phyloP scores from a whole-genome alignment of 148 eudicot genomes.

The Pharnaceum exiguum region DNA sequence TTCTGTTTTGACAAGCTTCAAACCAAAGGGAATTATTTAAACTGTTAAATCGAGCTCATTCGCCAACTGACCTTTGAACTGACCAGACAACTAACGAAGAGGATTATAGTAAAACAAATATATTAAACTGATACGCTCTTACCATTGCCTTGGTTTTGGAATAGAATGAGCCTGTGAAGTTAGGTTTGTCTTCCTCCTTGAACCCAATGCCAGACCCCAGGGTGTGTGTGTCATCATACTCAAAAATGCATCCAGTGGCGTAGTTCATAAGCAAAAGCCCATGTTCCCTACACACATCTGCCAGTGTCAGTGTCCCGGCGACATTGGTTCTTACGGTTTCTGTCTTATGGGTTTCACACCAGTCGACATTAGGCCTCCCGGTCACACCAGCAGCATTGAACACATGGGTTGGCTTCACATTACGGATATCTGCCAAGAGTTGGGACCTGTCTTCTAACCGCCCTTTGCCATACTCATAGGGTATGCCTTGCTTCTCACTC shows the following conservation, averaged over 20 bases:
- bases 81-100: background rate
- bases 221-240: slow-evolving; percentile 56
- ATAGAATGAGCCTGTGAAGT: slow-evolving; percentile 63
- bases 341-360: slow-evolving; percentile 66
- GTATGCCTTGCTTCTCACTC: slow-evolving; percentile 63
- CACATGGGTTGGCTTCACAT: slow-evolving; percentile 64
- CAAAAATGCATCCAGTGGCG: slow-evolving; percentile 77
- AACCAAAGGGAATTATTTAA: background rate
- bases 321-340: slow-evolving; percentile 66
- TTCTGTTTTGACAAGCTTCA: background rate
- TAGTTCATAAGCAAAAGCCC: slow-evolving; percentile 58
- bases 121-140: background rate
- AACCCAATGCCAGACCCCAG: slow-evolving; percentile 66
- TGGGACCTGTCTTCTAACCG: slow-evolving; percentile 51
- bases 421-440: slow-evolving; percentile 48
- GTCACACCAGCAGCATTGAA: slow-evolving; percentile 78
- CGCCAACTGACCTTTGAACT: too few relatives aligned
- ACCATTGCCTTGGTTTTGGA: slow-evolving; percentile 84
- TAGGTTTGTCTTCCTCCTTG: slow-evolving; percentile 71
- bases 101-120: background rate
- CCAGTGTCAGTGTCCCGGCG: slow-evolving; percentile 59
- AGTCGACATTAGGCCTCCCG: slow-evolving; percentile 69
- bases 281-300: slow-evolving; percentile 59
- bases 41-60: background rate
- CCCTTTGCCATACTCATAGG: slow-evolving; percentile 63